These are phyloP conservation scores for Dipodascopsis uninucleata DNA, from an alignment of 805 yeast genomes.

Conservation along the genomic window DNA sequence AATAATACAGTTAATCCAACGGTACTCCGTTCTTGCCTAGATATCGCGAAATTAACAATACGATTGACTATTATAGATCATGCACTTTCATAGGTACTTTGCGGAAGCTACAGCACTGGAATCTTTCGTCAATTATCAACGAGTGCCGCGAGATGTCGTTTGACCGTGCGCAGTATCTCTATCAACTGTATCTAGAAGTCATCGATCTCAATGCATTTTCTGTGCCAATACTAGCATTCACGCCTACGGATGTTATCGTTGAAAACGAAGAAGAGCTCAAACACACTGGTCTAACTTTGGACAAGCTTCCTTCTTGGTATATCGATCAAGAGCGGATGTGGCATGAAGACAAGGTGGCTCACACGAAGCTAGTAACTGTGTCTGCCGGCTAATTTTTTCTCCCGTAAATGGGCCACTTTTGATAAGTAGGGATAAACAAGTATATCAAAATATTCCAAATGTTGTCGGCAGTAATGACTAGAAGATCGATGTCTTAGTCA, in stretches of 20 bases:
- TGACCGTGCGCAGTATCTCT: constrained; percentile 67
- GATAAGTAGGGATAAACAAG: neutral
- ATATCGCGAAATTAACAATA: no score
- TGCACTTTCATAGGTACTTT: constrained; percentile 76
- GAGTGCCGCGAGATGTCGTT: constrained; percentile 80
- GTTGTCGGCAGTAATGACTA: no score
- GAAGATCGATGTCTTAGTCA: no score
- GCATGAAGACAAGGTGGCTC: constrained; percentile 11
- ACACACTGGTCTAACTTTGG: neutral
- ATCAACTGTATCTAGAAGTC: constrained; percentile 78
- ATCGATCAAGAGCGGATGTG: constrained; percentile 24
- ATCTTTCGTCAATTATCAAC: constrained; percentile 72
- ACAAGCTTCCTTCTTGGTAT: constrained; percentile 20
- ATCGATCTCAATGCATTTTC: constrained; percentile 42
- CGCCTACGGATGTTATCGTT: neutral
- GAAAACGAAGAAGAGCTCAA: constrained; percentile 17
- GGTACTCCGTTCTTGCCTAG: neutral
- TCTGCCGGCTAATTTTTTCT: neutral
- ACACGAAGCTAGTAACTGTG: neutral
- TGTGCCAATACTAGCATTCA: constrained; percentile 7
- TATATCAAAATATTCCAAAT: no score
- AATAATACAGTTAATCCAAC: neutral
- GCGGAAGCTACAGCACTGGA: constrained; percentile 85
- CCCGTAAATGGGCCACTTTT: neutral
- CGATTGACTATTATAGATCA: constrained; percentile 39